Evolutionary conservation across 768 basidiomycete species (phyloP).

Genomic region (Amanita rimosa): DNA sequence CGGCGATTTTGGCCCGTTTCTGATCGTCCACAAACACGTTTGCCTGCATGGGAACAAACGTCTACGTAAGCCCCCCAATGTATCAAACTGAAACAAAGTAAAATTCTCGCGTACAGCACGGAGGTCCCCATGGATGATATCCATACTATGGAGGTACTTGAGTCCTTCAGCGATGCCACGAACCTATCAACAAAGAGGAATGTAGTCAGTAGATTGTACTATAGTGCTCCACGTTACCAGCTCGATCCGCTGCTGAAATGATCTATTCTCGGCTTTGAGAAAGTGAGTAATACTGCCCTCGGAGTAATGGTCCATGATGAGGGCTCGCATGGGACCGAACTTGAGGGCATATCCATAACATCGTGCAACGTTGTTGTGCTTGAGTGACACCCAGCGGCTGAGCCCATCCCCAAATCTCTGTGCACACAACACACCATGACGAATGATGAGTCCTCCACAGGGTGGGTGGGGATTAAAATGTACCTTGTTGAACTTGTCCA

Average conservation of each 20-base stretch:
- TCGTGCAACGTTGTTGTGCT: conserved; percentile 13
- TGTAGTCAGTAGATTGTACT: background rate
- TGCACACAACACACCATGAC: too few relatives aligned
- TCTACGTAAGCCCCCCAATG: background rate
- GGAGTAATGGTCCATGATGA: conserved; percentile 14
- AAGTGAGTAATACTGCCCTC: conserved; percentile 15
- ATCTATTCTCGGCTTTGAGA: conserved; percentile 2
- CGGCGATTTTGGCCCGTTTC: conserved; percentile 15
- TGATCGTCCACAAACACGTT: conserved; percentile 17
- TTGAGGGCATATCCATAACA: conserved; percentile 12
- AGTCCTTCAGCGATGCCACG: conserved; percentile 11
- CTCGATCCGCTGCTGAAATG: background rate
- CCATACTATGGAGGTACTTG: conserved; percentile 12
- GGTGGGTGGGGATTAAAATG: too few relatives aligned
- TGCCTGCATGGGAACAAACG: conserved; percentile 9
- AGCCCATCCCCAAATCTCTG: conserved; percentile 5
- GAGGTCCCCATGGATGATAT: conserved; percentile 18
- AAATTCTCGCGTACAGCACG: conserved; percentile 9
- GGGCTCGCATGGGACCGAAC: conserved; percentile 13
- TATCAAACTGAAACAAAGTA: background rate
- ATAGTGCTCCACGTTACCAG: background rate
- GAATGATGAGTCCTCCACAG: background rate
- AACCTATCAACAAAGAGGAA: background rate
- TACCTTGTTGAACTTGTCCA: conserved; percentile 1
- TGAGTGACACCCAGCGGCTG: conserved; percentile 9